A percentile compares a stretch with the other conserved stretches of the same genome.
These are phyloP conservation scores for Xylaria sp. DNA, from an alignment of 2,329 filamentous ascomycete species.

Conservation along the genomic window DNA sequence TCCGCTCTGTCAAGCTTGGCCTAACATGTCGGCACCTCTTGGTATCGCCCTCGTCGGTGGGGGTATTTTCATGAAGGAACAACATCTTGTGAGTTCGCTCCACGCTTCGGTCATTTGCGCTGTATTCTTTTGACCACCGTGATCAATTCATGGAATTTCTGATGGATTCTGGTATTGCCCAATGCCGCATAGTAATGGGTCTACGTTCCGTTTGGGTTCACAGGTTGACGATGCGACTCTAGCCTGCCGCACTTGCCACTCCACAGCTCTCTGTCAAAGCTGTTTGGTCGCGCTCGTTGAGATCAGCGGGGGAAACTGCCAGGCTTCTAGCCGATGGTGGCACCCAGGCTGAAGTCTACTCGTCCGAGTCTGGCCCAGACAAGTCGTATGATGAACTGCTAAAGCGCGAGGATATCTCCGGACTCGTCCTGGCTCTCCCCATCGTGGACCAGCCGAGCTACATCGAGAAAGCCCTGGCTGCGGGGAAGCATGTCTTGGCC, in stretches of 20 bases:
- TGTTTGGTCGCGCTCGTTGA: slow-evolving; percentile 59
- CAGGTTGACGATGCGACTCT: slow-evolving; percentile 26
- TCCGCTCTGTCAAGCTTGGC: neutral
- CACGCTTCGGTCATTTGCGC: neutral
- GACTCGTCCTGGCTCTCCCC: slow-evolving; percentile 56
- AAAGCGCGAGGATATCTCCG: slow-evolving; percentile 51
- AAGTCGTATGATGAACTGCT: slow-evolving; percentile 52
- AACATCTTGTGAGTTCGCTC: slow-evolving; percentile 52
- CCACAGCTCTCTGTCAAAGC: slow-evolving; percentile 56
- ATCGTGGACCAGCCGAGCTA: slow-evolving; percentile 65
- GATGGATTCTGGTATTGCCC: neutral
- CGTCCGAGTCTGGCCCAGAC: slow-evolving; percentile 39
- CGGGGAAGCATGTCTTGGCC: slow-evolving; percentile 71
- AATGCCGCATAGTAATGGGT: neutral
- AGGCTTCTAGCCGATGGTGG: slow-evolving; percentile 38
- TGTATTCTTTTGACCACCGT: neutral
- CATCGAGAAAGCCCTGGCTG: slow-evolving; percentile 63
- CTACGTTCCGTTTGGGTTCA: neutral
- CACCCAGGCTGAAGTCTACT: slow-evolving; percentile 38
- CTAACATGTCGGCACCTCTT: slow-evolving; percentile 44
- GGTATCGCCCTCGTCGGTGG: slow-evolving; percentile 62
- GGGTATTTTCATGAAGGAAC: slow-evolving; percentile 61
- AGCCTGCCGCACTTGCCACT: slow-evolving; percentile 57
- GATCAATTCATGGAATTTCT: neutral
- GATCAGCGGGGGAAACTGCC: slow-evolving; percentile 51